phyloP scores from a whole-genome alignment of 2,329 filamentous ascomycete genomes.

The Trichoderma arundinaceum region DNA sequence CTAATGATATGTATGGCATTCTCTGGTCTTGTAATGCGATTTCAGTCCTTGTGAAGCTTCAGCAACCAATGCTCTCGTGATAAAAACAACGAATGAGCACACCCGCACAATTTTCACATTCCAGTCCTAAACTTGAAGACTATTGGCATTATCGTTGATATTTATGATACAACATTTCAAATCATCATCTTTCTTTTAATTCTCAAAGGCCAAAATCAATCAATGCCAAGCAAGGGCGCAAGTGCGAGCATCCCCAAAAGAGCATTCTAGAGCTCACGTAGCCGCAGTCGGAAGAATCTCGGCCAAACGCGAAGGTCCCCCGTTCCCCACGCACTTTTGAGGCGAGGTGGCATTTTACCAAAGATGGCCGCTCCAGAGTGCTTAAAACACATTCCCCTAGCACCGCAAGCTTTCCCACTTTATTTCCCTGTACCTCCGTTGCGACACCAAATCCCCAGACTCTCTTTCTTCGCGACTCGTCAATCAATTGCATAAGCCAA shows the following conservation, averaged over 20 bases:
- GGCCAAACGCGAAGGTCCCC: slow-evolving; percentile 13
- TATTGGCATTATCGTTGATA: too few relatives aligned
- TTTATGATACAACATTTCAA: too few relatives aligned
- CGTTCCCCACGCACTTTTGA: slow-evolving; percentile 27
- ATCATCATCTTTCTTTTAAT: too few relatives aligned
- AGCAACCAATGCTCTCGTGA: too few relatives aligned
- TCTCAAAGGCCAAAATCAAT: not conserved
- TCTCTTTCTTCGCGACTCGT: slow-evolving; percentile 6
- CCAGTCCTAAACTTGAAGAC: too few relatives aligned
- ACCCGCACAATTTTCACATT: too few relatives aligned
- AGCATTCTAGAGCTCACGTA: not conserved
- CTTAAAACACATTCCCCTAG: slow-evolving; percentile 7
- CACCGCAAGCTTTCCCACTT: too few relatives aligned
- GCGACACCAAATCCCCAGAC: slow-evolving; percentile 21
- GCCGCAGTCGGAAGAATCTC: slow-evolving; percentile 16
- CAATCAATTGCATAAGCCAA: slow-evolving; percentile 4
- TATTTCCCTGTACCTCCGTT: not conserved
- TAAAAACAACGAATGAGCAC: not conserved
- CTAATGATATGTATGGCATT: not conserved
- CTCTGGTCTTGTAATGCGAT: not conserved
- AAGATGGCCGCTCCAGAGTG: slow-evolving; percentile 9
- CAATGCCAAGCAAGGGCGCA: not conserved
- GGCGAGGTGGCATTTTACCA: slow-evolving; percentile 32
- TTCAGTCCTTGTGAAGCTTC: too few relatives aligned
- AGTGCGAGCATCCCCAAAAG: too few relatives aligned